phyloP scores from a whole-genome alignment of 257 asterid genomes.

The Henckelia pumila region DNA sequence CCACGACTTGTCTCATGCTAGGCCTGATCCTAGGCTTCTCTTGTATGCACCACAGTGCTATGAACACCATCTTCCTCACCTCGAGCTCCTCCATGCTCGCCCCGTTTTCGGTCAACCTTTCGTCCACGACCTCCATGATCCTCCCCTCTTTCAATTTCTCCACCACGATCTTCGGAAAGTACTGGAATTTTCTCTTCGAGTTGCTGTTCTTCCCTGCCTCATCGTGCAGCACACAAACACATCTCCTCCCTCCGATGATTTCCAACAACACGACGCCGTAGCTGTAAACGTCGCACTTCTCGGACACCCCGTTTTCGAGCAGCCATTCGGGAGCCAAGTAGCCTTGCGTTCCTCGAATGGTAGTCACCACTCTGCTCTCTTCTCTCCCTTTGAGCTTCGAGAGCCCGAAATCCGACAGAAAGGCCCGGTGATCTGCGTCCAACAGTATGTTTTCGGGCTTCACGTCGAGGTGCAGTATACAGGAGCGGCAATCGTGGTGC shows the following conservation, averaged over 20 bases:
- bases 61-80: conserved; percentile 45
- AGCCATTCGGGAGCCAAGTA: conserved; percentile 90
- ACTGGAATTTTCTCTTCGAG: conserved; percentile 46
- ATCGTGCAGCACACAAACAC: conserved; percentile 30
- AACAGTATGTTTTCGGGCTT: conserved; percentile 74
- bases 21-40: conserved; percentile 67
- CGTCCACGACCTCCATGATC: conserved; percentile 61
- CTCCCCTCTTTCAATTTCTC: conserved; percentile 61
- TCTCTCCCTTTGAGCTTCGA: conserved; percentile 71
- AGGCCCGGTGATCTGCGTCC: conserved; percentile 46
- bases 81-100: conserved; percentile 35
- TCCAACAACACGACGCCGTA: conserved; percentile 74
- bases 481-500: conserved; percentile 77
- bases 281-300: conserved; percentile 69
- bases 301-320: conserved; percentile 64
- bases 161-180: conserved; percentile 50
- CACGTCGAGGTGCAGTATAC: conserved; percentile 68
- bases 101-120: conserved; percentile 39
- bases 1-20: conserved; percentile 64
- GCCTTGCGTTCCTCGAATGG: conserved; percentile 70
- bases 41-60: conserved; percentile 80
- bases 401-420: conserved; percentile 68
- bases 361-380: conserved; percentile 63
- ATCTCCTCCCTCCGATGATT: conserved; percentile 65
- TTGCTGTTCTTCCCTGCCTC: conserved; percentile 9